A percentile compares a stretch with the other conserved stretches of the same genome.
These are phyloP conservation scores for Calonectria pseudoreteaudii DNA, from an alignment of 2,329 filamentous ascomycete species.

Conservation along the genomic window DNA sequence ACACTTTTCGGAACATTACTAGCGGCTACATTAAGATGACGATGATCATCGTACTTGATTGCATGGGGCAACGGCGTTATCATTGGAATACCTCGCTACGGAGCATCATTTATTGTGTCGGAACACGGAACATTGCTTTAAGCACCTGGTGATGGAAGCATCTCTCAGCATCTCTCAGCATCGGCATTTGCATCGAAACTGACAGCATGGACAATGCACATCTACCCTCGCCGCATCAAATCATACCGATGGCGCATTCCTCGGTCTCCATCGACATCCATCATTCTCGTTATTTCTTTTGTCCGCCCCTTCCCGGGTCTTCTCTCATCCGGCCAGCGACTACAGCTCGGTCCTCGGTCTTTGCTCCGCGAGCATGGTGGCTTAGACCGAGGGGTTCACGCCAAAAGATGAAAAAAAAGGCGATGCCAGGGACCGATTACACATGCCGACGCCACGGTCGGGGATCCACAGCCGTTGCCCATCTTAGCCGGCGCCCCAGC, in stretches of 20 bases:
- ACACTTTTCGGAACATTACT: not conserved
- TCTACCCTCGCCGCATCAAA: not conserved
- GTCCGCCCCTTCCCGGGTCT: not conserved
- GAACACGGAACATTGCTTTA: not conserved
- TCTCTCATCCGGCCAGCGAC: constrained; percentile 8
- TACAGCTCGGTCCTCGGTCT: constrained; percentile 15
- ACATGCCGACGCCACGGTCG: constrained; percentile 7
- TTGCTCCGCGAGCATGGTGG: constrained; percentile 29
- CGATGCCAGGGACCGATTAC: not conserved
- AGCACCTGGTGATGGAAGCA: constrained; percentile 9
- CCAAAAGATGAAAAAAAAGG: constrained; percentile 21
- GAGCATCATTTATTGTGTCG: constrained; percentile 14
- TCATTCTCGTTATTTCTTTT: not conserved
- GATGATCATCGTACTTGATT: constrained; percentile 4
- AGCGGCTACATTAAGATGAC: constrained; percentile 4
- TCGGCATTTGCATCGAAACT: not conserved
- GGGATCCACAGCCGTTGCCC: constrained; percentile 11
- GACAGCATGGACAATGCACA: not conserved
- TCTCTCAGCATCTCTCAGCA: not conserved
- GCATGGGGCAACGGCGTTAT: constrained; percentile 17
- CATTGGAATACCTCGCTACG: constrained; percentile 8
- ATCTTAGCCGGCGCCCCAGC: constrained; percentile 36
- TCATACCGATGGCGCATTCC: not conserved
- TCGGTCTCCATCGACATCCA: not conserved
- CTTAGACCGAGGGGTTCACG: constrained; percentile 39